Conservation (phyloP, 305 asterid genomes). For the Striga hermonthica region DNA sequence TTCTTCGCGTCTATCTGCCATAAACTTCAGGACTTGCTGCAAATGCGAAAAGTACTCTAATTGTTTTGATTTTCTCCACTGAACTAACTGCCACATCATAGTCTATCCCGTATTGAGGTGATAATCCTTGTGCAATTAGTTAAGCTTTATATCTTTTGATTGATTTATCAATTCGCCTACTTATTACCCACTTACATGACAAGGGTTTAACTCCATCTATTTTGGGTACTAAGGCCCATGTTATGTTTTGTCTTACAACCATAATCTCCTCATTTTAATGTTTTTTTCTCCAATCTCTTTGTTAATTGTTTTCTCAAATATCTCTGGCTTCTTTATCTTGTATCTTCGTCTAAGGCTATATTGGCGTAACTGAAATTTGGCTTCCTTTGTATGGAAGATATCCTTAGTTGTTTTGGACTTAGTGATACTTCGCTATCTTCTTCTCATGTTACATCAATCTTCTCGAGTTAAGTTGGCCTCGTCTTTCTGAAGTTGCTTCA, state of each 20-base stretch:
- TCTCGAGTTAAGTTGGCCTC: too few species aligned
- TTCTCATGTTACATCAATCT: too few species aligned
- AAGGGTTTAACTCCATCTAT: neutral
- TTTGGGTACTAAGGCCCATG: neutral
- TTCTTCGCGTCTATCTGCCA: slow-evolving; percentile 5
- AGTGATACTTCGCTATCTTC: too few species aligned
- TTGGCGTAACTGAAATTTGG: slow-evolving; percentile 25
- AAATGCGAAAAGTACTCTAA: neutral
- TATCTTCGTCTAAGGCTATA: slow-evolving; percentile 10
- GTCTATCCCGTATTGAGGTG: neutral
- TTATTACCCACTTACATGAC: slow-evolving; percentile 6
- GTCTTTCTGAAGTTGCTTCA: too few species aligned
- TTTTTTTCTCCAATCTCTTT: neutral
- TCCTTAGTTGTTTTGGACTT: neutral
- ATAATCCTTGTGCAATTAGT: slow-evolving; percentile 1
- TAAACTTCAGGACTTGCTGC: neutral
- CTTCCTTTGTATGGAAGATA: neutral
- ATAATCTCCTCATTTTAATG: slow-evolving; percentile 7
- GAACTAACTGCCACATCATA: slow-evolving; percentile 2
- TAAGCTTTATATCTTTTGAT: neutral
- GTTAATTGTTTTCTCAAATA: slow-evolving; percentile 3
- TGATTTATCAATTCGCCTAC: too few species aligned
- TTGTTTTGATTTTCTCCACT: neutral
- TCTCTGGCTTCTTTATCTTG: slow-evolving; percentile 2
- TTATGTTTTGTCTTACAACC: neutral